A percentile compares a stretch with the other conserved stretches of the same genome.
Evolutionary conservation across 306 rosid genomes (phyloP).

Genomic region (Cicer chorassanicum): DNA sequence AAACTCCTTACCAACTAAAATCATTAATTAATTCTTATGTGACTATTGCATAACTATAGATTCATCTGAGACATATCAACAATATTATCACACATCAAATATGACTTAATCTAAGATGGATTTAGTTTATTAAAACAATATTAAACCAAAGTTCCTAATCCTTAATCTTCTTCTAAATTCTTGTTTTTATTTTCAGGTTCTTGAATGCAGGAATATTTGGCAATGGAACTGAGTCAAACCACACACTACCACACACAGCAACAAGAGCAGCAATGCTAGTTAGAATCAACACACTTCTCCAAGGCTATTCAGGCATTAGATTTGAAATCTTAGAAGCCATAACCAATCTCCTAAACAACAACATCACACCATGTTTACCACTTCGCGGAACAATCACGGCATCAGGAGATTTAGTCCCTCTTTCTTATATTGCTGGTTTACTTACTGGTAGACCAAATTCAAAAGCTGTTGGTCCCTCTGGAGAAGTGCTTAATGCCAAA

Average conservation of each 20-base stretch:
- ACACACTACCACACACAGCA: constrained; percentile 68
- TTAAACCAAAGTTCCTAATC: not conserved
- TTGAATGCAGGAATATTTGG: constrained; percentile 90
- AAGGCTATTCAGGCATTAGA: constrained; percentile 91
- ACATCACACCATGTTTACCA: constrained; percentile 83
- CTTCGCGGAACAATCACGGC: constrained; percentile 86
- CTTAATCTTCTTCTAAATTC: not conserved
- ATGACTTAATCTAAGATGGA: no score
- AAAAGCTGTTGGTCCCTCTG: constrained; percentile 68
- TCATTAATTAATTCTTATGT: no score
- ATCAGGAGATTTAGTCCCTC: constrained; percentile 91
- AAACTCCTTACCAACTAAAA: no score
- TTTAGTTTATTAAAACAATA: not conserved
- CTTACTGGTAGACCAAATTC: constrained; percentile 79
- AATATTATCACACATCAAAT: no score
- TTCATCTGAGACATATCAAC: no score
- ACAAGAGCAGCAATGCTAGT: constrained; percentile 88
- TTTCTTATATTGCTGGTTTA: constrained; percentile 84
- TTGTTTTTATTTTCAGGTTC: constrained; percentile 49
- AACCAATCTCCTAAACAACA: constrained; percentile 68
- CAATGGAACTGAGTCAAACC: constrained; percentile 63
- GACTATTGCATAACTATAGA: no score
- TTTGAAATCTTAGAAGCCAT: constrained; percentile 87
- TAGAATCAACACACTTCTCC: constrained; percentile 89
- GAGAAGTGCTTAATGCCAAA: constrained; percentile 58